phyloP scores from a whole-genome alignment of 2,329 filamentous ascomycete species.

The Polychaeton citri region DNA sequence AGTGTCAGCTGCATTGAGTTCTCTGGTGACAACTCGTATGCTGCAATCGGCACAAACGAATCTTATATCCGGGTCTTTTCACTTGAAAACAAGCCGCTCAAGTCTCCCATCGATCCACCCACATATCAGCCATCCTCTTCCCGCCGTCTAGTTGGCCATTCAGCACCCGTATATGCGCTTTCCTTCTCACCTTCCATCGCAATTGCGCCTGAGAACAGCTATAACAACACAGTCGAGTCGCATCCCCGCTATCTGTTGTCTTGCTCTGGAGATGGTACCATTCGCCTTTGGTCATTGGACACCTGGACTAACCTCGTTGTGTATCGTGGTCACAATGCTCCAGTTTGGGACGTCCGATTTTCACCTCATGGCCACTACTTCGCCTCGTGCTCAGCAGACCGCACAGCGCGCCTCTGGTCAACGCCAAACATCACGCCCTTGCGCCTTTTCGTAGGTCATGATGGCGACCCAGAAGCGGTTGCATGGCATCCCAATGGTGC shows the following conservation, averaged over 20 bases:
- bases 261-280: conserved; percentile 71
- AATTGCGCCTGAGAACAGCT: conserved; percentile 21
- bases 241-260: conserved; percentile 70
- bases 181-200: conserved; percentile 67
- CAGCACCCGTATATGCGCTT: conserved; percentile 76
- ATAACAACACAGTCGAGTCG: conserved; percentile 32
- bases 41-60: conserved; percentile 79
- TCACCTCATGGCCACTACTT: conserved; percentile 95
- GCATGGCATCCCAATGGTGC: conserved; percentile 89
- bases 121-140: conserved; percentile 52
- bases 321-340: conserved; percentile 85
- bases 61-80: conserved; percentile 95
- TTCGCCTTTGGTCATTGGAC: conserved; percentile 87
- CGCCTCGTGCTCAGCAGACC: conserved; percentile 73
- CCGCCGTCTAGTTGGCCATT: conserved; percentile 71
- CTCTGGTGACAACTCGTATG: conserved; percentile 75
- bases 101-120: conserved; percentile 49
- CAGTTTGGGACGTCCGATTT: conserved; percentile 80
- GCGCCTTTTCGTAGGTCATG: conserved; percentile 80
- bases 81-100: conserved; percentile 69
- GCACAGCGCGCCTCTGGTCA: conserved; percentile 79
- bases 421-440: conserved; percentile 86
- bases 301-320: conserved; percentile 85
- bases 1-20: conserved; percentile 91
- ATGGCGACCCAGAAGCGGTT: conserved; percentile 82